Evolutionary conservation across 2,329 filamentous ascomycete genomes (phyloP).

Genomic region (Monilinia polystroma): DNA sequence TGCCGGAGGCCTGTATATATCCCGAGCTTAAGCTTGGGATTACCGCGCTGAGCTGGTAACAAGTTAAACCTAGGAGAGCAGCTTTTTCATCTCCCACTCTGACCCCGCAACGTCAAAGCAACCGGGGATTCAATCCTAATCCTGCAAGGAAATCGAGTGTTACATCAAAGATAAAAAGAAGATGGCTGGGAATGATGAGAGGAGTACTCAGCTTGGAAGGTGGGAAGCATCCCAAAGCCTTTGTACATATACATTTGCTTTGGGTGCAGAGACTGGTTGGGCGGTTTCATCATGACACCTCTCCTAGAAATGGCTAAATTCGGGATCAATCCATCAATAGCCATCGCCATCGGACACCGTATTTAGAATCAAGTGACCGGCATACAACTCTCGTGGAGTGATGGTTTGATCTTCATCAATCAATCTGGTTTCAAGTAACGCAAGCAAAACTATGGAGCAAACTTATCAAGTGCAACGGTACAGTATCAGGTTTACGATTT

Average conservation of each 20-base stretch:
- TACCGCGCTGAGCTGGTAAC: background rate
- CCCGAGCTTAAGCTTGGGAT: background rate
- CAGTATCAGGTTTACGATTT: background rate
- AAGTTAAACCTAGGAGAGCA: background rate
- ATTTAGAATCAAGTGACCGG: background rate
- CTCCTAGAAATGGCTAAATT: background rate
- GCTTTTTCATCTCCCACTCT: background rate
- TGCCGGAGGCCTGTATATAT: constrained; percentile 13
- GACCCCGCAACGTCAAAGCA: constrained; percentile 7
- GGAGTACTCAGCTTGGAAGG: constrained; percentile 11
- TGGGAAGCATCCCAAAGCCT: background rate
- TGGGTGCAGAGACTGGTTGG: background rate
- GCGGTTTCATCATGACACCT: background rate
- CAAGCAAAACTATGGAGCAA: background rate
- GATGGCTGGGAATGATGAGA: constrained; percentile 17
- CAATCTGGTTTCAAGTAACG: too few species aligned
- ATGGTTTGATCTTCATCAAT: background rate
- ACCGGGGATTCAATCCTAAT: constrained; percentile 1
- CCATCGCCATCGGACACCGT: background rate
- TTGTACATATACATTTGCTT: background rate
- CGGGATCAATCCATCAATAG: background rate
- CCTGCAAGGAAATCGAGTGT: background rate
- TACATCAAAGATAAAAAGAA: background rate
- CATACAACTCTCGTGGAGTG: background rate
- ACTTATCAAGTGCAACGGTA: background rate